phyloP scores from a whole-genome alignment of 1,284 basidiomycete species.

The Pterulicium gracile region DNA sequence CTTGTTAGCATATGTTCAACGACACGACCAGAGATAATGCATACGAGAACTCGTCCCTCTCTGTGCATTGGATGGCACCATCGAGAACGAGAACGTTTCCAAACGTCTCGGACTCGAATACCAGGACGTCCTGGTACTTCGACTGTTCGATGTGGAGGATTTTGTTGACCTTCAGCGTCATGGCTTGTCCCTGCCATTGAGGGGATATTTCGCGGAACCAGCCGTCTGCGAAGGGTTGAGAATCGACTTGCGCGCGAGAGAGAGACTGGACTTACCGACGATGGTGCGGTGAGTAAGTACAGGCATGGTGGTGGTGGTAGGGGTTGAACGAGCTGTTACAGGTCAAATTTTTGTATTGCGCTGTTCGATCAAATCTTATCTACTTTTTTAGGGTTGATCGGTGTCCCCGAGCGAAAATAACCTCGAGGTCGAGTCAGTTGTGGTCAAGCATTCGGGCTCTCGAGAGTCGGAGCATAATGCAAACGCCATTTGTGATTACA shows the following conservation, averaged over 20 bases:
- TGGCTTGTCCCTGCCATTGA: constrained; percentile 96
- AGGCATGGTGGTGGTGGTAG: constrained; percentile 25
- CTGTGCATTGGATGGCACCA: constrained; percentile 93
- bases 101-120: constrained; percentile 90
- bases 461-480: no score
- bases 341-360: no score
- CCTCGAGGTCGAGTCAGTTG: no score
- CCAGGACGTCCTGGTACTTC: constrained; percentile 90
- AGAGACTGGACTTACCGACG: constrained; percentile 17
- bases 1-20: constrained; percentile 1
- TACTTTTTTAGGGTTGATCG: no score
- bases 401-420: no score
- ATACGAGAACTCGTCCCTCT: constrained; percentile 99
- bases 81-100: constrained; percentile 96
- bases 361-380: no score
- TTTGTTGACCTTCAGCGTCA: constrained; percentile 92
- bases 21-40: constrained; percentile 23
- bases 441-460: no score
- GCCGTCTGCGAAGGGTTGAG: constrained; percentile 52
- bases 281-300: constrained; percentile 27
- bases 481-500: no score
- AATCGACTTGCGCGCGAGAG: not conserved
- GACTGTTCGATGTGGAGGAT: constrained; percentile 94
- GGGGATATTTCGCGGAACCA: constrained; percentile 97
- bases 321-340: no score